Percentiles rank a stretch among this genome's conserved stretches.
Evolutionary conservation across 2,329 filamentous ascomycete species (phyloP).

Genomic region (Furcasterigmium furcatum): DNA sequence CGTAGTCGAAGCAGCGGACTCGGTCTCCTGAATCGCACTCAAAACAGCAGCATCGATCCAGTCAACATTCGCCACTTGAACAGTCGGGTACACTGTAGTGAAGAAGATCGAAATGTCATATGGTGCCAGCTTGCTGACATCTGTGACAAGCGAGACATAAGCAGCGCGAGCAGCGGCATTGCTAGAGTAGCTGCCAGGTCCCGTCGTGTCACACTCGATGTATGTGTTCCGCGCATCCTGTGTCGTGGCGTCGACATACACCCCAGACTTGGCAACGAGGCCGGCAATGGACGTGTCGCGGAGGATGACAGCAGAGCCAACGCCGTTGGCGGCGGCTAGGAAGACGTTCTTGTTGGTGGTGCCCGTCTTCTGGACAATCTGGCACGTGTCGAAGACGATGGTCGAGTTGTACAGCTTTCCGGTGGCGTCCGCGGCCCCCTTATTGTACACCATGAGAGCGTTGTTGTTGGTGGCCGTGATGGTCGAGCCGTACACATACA

Average conservation of each 20-base stretch:
- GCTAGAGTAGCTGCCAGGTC: conserved; percentile 32
- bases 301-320: conserved; percentile 34
- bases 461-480: conserved; percentile 32
- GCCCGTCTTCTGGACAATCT: conserved; percentile 26
- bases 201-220: conserved; percentile 36
- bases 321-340: conserved; percentile 35
- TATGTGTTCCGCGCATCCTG: conserved; percentile 29
- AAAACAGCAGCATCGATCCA: conserved; percentile 34
- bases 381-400: conserved; percentile 34
- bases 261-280: conserved; percentile 31
- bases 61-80: conserved; percentile 22
- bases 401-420: conserved; percentile 31
- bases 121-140: conserved; percentile 24
- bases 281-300: conserved; percentile 31
- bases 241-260: conserved; percentile 23
- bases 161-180: conserved; percentile 26
- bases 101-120: conserved; percentile 31
- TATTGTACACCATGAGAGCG: conserved; percentile 33
- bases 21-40: not conserved
- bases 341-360: conserved; percentile 33
- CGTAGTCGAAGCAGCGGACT: not conserved
- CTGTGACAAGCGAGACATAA: conserved; percentile 28
- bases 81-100: conserved; percentile 25
- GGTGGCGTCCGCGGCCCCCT: conserved; percentile 22
- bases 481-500: conserved; percentile 39